Evolutionary conservation across 306 rosid species (phyloP), one percentile per base, ranked within the genome.

Genomic region (Macrotyloma uniflorum): DNA sequence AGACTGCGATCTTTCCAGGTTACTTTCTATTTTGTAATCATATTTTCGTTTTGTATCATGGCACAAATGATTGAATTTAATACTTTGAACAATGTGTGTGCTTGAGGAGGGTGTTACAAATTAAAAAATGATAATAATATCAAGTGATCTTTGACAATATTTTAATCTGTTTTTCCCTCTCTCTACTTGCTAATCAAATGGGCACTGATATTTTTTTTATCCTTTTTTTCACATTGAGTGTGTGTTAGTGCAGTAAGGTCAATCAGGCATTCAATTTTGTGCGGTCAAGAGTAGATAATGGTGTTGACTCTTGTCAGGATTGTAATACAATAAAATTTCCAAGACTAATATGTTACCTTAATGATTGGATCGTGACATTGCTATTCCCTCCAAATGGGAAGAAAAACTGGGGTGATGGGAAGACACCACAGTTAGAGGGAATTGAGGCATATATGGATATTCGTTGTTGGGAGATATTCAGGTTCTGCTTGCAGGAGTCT

Each of bases 381-480:
- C 57, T 95, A 85, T 84, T 89, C 45, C 87, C 97, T 73, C 87
- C 89, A n/a, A 83, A 82, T 72, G 88, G 78, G 88, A 88, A 80
- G 86, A 80, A 84, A 73, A 74, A 69, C 28, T 57, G 55, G 83
- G 67, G 78, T 10, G 88, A 72, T 5, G 81, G 69, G 28, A 78
- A 74, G 66, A 89, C 83, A 14, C 78, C 86, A 51, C 74, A 59
- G 55, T 79, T 65, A 20, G 74, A 72, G 50, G 87, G 75, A 78
- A 23, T 74, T 33, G 84, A 84, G 49, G 80, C 93, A 6, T 88
- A 67, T 78, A 85, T 89, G 85, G 98, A 95, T 84, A 33, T 80
- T 63, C 87, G 90, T 75, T 92, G 93, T 85, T 95, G 98, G 98
- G 92, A 79, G 82, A 81, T 92, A 80, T 90, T 90, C 77, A 89